A percentile compares a stretch with the other conserved stretches of the same genome.
These are phyloP conservation scores for Aspergillus niger DNA, from an alignment of 2,329 filamentous ascomycete species.

Conservation along the genomic window DNA sequence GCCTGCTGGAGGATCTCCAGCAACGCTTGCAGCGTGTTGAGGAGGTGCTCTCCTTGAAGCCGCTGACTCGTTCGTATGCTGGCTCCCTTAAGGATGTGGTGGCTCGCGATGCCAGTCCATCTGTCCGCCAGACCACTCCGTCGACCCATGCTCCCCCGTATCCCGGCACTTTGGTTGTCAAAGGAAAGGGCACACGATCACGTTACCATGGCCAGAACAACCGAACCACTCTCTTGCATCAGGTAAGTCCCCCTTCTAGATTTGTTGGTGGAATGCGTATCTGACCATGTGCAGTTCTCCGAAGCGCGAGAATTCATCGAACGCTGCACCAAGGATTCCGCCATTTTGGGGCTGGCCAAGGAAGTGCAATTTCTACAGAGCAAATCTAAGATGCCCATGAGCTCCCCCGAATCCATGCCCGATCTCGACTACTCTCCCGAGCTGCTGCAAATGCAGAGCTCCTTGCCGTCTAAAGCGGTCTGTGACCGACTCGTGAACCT, in stretches of 20 bases:
- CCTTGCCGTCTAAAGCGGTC: conserved; percentile 18
- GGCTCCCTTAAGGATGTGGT: neutral
- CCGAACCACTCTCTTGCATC: conserved; percentile 21
- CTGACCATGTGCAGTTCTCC: conserved; percentile 17
- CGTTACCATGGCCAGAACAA: conserved; percentile 27
- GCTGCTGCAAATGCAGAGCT: conserved; percentile 13
- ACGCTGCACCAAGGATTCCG: conserved; percentile 20
- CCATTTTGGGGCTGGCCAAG: conserved; percentile 22
- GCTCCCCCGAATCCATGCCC: conserved; percentile 20
- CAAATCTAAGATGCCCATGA: conserved; percentile 15
- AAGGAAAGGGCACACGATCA: conserved; percentile 26
- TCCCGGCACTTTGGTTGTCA: conserved; percentile 23
- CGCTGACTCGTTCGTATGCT: neutral
- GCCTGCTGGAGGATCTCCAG: conserved; percentile 27
- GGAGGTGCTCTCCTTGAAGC: conserved; percentile 15
- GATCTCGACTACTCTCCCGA: conserved; percentile 19
- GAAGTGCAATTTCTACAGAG: conserved; percentile 29
- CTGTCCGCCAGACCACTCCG: conserved; percentile 11
- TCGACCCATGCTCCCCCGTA: conserved; percentile 9
- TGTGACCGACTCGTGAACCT: conserved; percentile 22
- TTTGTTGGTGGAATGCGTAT: neutral
- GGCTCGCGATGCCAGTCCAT: neutral
- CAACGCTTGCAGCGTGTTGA: conserved; percentile 24
- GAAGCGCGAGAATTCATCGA: conserved; percentile 27
- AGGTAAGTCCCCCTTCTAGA: conserved; percentile 9